Evolutionary conservation across 106 monocot genomes (phyloP).

Genomic region (Alisma plantagoaquatica): DNA sequence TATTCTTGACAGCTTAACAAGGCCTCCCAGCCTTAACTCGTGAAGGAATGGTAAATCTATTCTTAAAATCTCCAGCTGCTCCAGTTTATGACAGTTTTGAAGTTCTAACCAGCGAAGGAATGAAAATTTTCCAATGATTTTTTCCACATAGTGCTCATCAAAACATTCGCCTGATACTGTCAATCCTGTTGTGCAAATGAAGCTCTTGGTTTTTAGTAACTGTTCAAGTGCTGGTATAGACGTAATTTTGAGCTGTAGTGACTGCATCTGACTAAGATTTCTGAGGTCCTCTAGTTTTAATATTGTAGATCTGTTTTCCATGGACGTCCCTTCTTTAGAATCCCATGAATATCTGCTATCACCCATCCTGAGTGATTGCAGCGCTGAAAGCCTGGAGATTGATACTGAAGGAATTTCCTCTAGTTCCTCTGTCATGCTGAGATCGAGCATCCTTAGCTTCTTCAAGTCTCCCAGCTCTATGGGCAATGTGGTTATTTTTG

Average conservation of each 20-base stretch:
- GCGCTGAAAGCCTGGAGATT: neutral
- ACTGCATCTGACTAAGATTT: neutral
- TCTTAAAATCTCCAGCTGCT: neutral
- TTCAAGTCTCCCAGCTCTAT: constrained; percentile 1
- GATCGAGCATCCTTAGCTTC: constrained; percentile 2
- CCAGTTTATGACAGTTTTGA: neutral
- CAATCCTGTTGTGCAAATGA: neutral
- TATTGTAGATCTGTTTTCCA: neutral
- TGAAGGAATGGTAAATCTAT: too few relatives aligned
- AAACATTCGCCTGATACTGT: neutral
- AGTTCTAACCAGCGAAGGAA: neutral
- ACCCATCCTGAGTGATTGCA: neutral
- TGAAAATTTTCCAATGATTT: neutral
- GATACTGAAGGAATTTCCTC: neutral
- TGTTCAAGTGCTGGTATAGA: neutral
- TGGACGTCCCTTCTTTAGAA: too few relatives aligned
- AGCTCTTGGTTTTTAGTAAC: neutral
- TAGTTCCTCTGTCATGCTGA: neutral
- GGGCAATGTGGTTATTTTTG: neutral
- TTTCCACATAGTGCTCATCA: neutral
- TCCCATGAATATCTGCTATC: neutral
- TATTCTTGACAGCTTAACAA: neutral
- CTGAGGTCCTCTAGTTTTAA: neutral
- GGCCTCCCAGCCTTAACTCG: neutral
- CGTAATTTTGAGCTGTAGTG: neutral